Conservation (phyloP, 1,139 yeast genomes). For the Blastobotrys persicus region DNA sequence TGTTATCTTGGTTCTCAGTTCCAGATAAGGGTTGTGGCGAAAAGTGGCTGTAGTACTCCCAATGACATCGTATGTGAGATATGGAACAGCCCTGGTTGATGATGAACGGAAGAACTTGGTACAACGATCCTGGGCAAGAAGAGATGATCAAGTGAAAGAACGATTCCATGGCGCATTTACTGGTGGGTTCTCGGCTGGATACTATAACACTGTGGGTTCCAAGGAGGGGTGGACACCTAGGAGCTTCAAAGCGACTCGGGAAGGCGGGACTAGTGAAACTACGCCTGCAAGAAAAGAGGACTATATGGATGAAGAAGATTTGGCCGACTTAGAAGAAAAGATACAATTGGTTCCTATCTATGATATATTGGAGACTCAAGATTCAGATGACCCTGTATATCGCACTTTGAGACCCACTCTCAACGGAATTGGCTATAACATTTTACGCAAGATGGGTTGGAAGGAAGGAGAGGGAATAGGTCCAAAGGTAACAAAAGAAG, state of each 20-base stretch:
- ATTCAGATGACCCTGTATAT: slow-evolving; percentile 7
- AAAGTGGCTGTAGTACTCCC: background rate
- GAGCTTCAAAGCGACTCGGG: slow-evolving; percentile 28
- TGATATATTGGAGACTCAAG: slow-evolving; percentile 8
- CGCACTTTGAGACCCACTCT: slow-evolving; percentile 5
- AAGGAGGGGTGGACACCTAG: slow-evolving; percentile 38
- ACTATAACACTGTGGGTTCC: slow-evolving; percentile 37
- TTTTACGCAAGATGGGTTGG: slow-evolving; percentile 32
- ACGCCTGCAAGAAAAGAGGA: slow-evolving; percentile 25
- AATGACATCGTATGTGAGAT: background rate
- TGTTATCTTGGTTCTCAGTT: no score
- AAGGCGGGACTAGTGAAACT: slow-evolving; percentile 19
- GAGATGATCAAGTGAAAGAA: slow-evolving; percentile 12
- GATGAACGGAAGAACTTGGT: slow-evolving; percentile 1
- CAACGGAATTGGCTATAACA: slow-evolving; percentile 21
- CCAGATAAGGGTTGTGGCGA: background rate
- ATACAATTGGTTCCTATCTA: slow-evolving; percentile 17
- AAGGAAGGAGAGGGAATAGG: slow-evolving; percentile 32
- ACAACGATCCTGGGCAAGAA: background rate
- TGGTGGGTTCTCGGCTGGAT: slow-evolving; percentile 39
- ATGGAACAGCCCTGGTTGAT: slow-evolving; percentile 5
- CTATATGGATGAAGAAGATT: slow-evolving; percentile 38
- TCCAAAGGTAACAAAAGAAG: slow-evolving; percentile 15
- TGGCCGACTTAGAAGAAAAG: slow-evolving; percentile 28
- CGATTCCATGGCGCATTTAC: slow-evolving; percentile 39